These are phyloP conservation scores for Crataegus laevigata DNA, from an alignment of 306 rosid genomes.

Conservation along the genomic window DNA sequence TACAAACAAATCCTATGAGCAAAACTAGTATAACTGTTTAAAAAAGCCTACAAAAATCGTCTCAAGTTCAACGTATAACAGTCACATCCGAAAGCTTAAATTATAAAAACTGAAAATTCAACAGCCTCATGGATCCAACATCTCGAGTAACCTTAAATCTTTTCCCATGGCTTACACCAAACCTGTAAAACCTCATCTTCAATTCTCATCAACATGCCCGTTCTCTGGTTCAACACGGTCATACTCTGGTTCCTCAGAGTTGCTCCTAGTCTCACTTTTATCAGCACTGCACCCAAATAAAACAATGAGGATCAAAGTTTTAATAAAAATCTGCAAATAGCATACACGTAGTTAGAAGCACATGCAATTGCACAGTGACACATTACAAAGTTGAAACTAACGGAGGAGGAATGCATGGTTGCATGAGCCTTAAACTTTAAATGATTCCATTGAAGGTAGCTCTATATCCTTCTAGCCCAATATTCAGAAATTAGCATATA, in stretches of 20 bases:
- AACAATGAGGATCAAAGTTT: not conserved
- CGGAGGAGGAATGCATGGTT: not conserved
- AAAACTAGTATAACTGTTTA: slow-evolving; percentile 12
- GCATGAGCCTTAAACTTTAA: not conserved
- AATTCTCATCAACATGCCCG: slow-evolving; percentile 1
- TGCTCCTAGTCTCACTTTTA: slow-evolving; percentile 36
- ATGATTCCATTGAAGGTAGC: not conserved
- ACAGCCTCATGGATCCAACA: slow-evolving; percentile 9
- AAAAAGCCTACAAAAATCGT: slow-evolving; percentile 21
- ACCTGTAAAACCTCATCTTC: slow-evolving; percentile 2
- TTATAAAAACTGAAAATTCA: slow-evolving; percentile 5
- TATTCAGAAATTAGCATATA: not conserved
- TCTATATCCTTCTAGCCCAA: not conserved
- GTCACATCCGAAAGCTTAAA: slow-evolving; percentile 33
- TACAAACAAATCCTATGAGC: slow-evolving; percentile 4
- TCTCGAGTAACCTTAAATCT: slow-evolving; percentile 9
- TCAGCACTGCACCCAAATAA: slow-evolving; percentile 59
- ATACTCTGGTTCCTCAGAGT: slow-evolving; percentile 29
- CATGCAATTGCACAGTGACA: not conserved
- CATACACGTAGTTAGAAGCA: not conserved
- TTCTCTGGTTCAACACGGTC: not conserved
- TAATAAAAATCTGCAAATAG: not conserved
- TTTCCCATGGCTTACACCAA: slow-evolving; percentile 21
- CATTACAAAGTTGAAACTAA: not conserved
- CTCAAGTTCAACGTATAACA: not conserved